Evolutionary conservation across 495 filamentous ascomycete species (phyloP).

Genomic region (Aspergillus baeticus): DNA sequence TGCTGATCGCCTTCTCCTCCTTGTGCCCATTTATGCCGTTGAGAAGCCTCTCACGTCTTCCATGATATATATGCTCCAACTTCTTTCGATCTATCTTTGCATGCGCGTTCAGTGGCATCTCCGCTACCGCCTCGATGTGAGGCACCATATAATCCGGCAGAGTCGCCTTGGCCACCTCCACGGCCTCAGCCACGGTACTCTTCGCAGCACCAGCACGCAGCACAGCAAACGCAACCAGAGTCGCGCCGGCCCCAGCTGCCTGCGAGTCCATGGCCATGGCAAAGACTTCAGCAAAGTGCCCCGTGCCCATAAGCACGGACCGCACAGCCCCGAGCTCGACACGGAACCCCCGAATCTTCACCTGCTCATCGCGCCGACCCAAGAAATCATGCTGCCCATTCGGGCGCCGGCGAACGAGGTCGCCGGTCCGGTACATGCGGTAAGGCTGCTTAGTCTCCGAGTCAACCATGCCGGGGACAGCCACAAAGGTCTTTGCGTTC

Average conservation of each 20-base stretch:
- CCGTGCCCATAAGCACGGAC: conserved; percentile 2
- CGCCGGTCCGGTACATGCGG: conserved; percentile 19
- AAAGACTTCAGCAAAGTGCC: background rate
- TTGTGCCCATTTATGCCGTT: background rate
- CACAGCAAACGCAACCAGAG: background rate
- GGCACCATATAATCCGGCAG: conserved; percentile 18
- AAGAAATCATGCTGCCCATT: conserved; percentile 27
- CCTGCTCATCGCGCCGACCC: conserved; percentile 39
- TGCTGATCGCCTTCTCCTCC: background rate
- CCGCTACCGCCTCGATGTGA: conserved; percentile 12
- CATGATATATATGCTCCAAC: background rate
- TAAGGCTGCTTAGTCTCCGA: background rate
- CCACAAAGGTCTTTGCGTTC: conserved; percentile 30
- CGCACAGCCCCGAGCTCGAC: conserved; percentile 49
- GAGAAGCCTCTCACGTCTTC: background rate
- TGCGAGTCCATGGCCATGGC: background rate
- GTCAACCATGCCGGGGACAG: background rate
- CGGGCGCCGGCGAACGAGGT: conserved; percentile 11
- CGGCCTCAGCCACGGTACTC: background rate
- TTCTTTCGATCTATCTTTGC: conserved; percentile 21
- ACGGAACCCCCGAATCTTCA: conserved; percentile 48
- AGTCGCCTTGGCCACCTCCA: background rate
- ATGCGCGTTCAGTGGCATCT: conserved; percentile 18
- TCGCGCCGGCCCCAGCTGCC: background rate
- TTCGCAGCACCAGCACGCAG: background rate